Evolutionary conservation across 768 basidiomycete species (phyloP), one percentile per base, ranked within the genome.

Genomic region (Asterophora parasitica): DNA sequence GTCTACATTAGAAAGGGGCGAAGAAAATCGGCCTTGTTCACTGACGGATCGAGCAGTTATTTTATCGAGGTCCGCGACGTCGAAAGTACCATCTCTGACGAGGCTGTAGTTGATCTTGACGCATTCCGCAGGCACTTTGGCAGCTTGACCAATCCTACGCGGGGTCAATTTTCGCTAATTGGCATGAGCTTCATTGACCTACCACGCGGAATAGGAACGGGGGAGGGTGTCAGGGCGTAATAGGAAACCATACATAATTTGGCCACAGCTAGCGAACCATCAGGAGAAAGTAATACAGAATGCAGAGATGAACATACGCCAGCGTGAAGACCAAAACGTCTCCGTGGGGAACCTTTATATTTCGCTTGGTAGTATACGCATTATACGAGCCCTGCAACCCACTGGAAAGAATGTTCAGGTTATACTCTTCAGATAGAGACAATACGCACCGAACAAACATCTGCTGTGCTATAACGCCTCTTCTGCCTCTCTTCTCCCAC

Each of bases 351-450:
- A 97, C 73, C 36, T 68, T 70, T 36, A 93, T 73, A 26, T 81
- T 81, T 26, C 77, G 78, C 55, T 77, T 79, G 2, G 75, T 74
- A 1, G 90, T 81, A 56, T 82, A 84, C 7, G 81, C 76, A 58
- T 94, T 95, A 62, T 88, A 95, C 1, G 84, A 81, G 1, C 91
- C 93, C 64, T 97, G 94, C 6, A 97, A 71, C 2, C 94, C 93
- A 39, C 92, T 91, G 45, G 11, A 42, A 26, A 45, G n/a, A 17
- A 36, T 28, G 28, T 15, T 16, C 6, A 48, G 36, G n/a, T 1
- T 4, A 33, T n/a, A 8, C 11, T n/a, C 32, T 2, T 8, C 20
- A 7, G 7, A 10, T 4, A 48, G n/a, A 10, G 42, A 20, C 10
- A 2, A 10, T 20, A 69, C 82, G 42, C 48, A 83, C 90, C 92